Evolutionary conservation across 495 filamentous ascomycete species (phyloP).

Genomic region (Aspergillus heteromorphus): DNA sequence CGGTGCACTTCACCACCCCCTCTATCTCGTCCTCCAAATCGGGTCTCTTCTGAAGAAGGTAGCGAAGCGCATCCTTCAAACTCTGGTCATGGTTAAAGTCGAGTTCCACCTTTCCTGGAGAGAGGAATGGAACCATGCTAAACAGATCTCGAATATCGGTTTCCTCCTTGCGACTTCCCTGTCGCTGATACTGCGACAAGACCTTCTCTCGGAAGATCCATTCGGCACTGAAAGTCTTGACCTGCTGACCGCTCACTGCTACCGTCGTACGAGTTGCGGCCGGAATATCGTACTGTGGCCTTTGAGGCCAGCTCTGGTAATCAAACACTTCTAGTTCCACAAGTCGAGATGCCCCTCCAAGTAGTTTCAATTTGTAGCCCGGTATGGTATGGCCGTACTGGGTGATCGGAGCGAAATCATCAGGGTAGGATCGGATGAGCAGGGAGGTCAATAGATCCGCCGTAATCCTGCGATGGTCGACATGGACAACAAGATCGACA

Average conservation of each 20-base stretch:
- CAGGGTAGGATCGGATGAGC: not conserved
- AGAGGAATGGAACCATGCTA: not conserved
- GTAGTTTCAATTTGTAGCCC: not conserved
- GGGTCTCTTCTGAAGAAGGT: constrained; percentile 10
- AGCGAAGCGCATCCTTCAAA: constrained; percentile 5
- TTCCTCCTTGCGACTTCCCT: not conserved
- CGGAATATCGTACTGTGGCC: not conserved
- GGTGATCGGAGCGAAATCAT: not conserved
- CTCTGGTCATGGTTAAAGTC: constrained; percentile 9
- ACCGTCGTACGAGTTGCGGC: not conserved
- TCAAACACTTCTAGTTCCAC: constrained; percentile 4
- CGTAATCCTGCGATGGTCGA: not conserved
- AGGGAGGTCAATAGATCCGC: not conserved
- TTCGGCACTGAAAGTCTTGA: not conserved
- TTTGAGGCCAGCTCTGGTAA: not conserved
- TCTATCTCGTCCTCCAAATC: too few species aligned
- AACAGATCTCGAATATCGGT: constrained; percentile 4
- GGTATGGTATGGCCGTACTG: not conserved
- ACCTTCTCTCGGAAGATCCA: constrained; percentile 1
- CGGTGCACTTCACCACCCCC: too few species aligned
- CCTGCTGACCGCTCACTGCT: not conserved
- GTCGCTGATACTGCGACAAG: constrained; percentile 1
- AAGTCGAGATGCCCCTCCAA: not conserved
- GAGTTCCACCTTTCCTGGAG: not conserved
- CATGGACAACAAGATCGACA: constrained; percentile 2